Percentiles rank a stretch among this genome's conserved stretches.
These are phyloP conservation scores for Phlebiopsis flavidoalba DNA, from an alignment of 768 basidiomycete species.

Conservation along the genomic window DNA sequence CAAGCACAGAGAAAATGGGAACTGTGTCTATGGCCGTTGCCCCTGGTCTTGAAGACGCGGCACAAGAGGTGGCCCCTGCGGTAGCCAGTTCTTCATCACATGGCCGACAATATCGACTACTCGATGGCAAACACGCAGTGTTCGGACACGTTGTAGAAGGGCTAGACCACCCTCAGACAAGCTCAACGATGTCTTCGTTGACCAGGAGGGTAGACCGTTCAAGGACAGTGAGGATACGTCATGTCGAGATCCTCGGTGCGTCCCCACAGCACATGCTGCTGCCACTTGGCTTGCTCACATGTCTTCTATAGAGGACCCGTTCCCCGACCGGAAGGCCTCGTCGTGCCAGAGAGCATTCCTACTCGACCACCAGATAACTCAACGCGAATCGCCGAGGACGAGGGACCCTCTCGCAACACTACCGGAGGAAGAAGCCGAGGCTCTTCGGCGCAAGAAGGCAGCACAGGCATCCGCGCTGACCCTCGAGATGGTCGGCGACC, in stretches of 20 bases:
- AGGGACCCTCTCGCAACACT: slow-evolving; percentile 79
- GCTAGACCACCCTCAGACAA: slow-evolving; percentile 85
- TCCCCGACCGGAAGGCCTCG: slow-evolving; percentile 74
- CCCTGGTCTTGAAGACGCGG: slow-evolving; percentile 64
- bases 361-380: slow-evolving; percentile 79
- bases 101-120: slow-evolving; percentile 85
- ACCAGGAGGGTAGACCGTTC: slow-evolving; percentile 84
- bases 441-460: slow-evolving; percentile 75
- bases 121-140: slow-evolving; percentile 88
- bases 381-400: slow-evolving; percentile 91
- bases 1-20: slow-evolving; percentile 79
- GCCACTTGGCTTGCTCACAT: background rate
- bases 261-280: background rate
- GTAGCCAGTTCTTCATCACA: slow-evolving; percentile 96
- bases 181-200: slow-evolving; percentile 87
- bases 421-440: slow-evolving; percentile 84
- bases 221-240: slow-evolving; percentile 93
- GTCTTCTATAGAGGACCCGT: slow-evolving; percentile 76
- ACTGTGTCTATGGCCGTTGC: slow-evolving; percentile 98
- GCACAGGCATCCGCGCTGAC: slow-evolving; percentile 93
- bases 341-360: slow-evolving; percentile 71
- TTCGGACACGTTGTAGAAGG: slow-evolving; percentile 97
- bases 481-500: slow-evolving; percentile 98
- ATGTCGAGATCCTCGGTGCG: slow-evolving; percentile 91
- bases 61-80: slow-evolving; percentile 68